These are phyloP conservation scores for Globisporangium rhizosaccharum DNA, from an alignment of 352 stramenopile species.

Conservation along the genomic window DNA sequence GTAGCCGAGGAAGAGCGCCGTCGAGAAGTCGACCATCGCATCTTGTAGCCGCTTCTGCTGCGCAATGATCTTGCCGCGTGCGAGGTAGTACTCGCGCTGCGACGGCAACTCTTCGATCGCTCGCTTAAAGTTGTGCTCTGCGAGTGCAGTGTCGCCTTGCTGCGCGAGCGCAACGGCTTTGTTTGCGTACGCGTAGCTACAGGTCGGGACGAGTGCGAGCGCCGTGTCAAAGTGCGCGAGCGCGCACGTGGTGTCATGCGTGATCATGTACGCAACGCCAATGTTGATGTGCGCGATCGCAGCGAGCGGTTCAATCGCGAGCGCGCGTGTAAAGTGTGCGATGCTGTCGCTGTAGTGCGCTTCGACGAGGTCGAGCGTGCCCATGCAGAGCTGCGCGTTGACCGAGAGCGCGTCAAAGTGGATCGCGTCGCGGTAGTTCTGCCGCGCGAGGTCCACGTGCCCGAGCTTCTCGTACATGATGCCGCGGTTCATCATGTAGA, in stretches of 20 bases:
- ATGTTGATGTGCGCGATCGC: constrained; percentile 62
- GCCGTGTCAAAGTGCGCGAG: constrained; percentile 47
- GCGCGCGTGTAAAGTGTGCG: constrained; percentile 29
- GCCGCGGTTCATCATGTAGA: constrained; percentile 72
- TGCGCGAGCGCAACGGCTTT: constrained; percentile 47
- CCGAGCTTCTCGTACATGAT: constrained; percentile 56
- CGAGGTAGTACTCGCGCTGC: constrained; percentile 63
- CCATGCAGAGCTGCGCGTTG: constrained; percentile 48
- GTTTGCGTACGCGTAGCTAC: constrained; percentile 67
- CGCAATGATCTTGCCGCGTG: constrained; percentile 59
- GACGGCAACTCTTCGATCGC: constrained; percentile 65
- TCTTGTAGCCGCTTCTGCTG: constrained; percentile 71
- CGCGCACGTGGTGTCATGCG: constrained; percentile 23
- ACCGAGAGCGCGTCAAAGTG: constrained; percentile 66
- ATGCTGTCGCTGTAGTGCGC: constrained; percentile 30
- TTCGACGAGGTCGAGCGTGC: constrained; percentile 49
- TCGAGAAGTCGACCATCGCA: constrained; percentile 78
- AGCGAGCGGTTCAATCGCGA: constrained; percentile 41
- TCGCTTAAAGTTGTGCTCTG: constrained; percentile 53
- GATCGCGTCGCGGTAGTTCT: constrained; percentile 55
- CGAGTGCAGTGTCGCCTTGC: constrained; percentile 26
- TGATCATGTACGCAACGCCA: constrained; percentile 40
- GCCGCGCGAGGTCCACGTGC: constrained; percentile 34
- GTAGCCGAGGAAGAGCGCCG: constrained; percentile 63
- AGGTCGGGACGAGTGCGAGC: constrained; percentile 40